A percentile compares a stretch with the other conserved stretches of the same genome.
Conservation (phyloP, 75 land plant genomes). For the Picea sitchensis region DNA sequence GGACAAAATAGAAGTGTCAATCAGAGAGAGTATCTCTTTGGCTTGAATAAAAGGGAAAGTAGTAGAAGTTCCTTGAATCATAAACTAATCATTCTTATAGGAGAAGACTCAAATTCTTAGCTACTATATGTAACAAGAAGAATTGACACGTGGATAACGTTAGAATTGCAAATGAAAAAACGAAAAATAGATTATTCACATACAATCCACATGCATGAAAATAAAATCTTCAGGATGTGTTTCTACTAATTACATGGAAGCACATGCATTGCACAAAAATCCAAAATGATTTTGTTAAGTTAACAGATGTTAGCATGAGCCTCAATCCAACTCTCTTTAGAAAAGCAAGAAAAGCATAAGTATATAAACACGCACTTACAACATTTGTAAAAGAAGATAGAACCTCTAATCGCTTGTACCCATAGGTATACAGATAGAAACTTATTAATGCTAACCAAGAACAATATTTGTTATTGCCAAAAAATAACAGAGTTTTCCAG, state of each 20-base stretch:
- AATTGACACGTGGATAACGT: too few relatives aligned
- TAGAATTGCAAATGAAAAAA: background rate
- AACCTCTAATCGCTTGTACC: slow-evolving; percentile 91
- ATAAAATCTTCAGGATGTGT: background rate
- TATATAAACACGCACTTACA: slow-evolving; percentile 50
- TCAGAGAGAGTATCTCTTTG: too few relatives aligned
- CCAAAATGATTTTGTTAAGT: background rate
- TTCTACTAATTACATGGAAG: background rate
- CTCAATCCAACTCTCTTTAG: background rate
- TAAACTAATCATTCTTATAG: too few relatives aligned
- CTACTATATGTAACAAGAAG: too few relatives aligned
- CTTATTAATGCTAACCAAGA: too few relatives aligned
- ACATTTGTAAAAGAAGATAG: slow-evolving; percentile 94
- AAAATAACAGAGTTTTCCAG: too few relatives aligned
- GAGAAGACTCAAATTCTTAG: too few relatives aligned
- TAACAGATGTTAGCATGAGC: background rate
- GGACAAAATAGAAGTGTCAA: too few relatives aligned
- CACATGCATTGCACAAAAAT: background rate
- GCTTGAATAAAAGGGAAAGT: too few relatives aligned
- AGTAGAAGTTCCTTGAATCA: too few relatives aligned
- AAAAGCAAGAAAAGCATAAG: background rate
- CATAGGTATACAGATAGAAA: too few relatives aligned
- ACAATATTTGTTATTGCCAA: too few relatives aligned
- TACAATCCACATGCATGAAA: background rate
- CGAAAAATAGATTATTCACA: background rate